Conservation (phyloP, 2,329 filamentous ascomycete species). For the Clonostachys solani region DNA sequence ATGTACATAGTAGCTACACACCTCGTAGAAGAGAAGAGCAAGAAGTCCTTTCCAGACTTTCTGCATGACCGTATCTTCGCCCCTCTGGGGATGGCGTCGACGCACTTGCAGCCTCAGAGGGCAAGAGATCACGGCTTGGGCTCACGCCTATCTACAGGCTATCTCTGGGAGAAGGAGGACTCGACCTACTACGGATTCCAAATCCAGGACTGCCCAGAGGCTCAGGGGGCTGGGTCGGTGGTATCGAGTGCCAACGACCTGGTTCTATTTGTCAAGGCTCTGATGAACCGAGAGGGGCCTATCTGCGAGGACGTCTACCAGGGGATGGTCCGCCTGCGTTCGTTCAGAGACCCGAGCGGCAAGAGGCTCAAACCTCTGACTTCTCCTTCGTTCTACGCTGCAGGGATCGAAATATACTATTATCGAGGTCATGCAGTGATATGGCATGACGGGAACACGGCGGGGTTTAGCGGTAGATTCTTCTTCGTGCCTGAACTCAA, state of each 20-base stretch:
- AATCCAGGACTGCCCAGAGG: constrained; percentile 12
- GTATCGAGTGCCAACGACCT: constrained; percentile 19
- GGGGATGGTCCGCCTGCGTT: constrained; percentile 11
- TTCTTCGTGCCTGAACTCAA: constrained; percentile 16
- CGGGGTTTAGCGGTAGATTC: constrained; percentile 15
- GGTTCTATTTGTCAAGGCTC: constrained; percentile 17
- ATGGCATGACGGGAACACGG: constrained; percentile 14
- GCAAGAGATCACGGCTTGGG: constrained; percentile 10
- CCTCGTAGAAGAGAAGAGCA: constrained; percentile 12
- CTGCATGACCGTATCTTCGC: constrained; percentile 13
- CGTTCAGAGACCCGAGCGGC: constrained; percentile 6
- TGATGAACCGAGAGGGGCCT: constrained; percentile 13
- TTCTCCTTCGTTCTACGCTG: constrained; percentile 8
- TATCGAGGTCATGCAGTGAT: constrained; percentile 13
- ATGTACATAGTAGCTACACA: constrained; percentile 18
- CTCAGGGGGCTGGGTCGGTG: constrained; percentile 20
- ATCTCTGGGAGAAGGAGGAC: constrained; percentile 9
- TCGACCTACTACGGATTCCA: constrained; percentile 2
- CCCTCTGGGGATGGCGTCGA: constrained; percentile 16
- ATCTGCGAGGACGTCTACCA: constrained; percentile 14
- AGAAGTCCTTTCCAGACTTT: constrained; percentile 11
- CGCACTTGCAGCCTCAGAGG: constrained; percentile 11
- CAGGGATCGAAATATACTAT: constrained; percentile 13
- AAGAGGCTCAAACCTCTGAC: neutral
- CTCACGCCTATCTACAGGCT: constrained; percentile 9